Conservation (phyloP, 345 rosid genomes). For the Zanthoxylum bungeanum region DNA sequence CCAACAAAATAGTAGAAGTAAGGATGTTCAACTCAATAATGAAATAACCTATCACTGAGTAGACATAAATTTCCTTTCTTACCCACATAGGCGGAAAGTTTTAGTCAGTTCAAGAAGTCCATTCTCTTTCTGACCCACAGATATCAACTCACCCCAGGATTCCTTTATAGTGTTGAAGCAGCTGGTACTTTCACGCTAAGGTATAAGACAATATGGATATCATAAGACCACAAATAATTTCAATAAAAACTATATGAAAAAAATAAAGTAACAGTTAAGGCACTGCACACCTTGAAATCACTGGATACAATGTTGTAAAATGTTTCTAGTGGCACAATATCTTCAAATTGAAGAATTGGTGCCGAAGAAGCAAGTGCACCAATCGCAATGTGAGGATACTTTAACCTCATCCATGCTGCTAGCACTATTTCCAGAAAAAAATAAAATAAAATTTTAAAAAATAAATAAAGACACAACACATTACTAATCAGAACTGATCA, state of each 20-base stretch:
- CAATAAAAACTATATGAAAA: background rate
- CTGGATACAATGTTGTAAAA: constrained; percentile 83
- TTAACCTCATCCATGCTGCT: constrained; percentile 98
- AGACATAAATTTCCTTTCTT: constrained; percentile 21
- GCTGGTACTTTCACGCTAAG: constrained; percentile 80
- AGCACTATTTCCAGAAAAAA: constrained; percentile 60
- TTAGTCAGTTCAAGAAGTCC: constrained; percentile 65
- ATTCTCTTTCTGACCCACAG: constrained; percentile 61
- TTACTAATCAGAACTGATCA: no score
- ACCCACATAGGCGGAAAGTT: constrained; percentile 76
- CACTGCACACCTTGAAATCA: constrained; percentile 57
- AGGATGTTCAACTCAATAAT: background rate
- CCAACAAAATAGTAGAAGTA: background rate
- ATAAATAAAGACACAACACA: background rate
- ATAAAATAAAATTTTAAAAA: background rate
- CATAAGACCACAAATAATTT: background rate
- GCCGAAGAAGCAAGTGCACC: constrained; percentile 96
- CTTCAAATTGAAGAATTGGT: constrained; percentile 91
- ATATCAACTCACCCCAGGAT: constrained; percentile 61
- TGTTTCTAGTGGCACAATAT: constrained; percentile 78
- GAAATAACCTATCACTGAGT: background rate
- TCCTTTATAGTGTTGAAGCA: constrained; percentile 76
- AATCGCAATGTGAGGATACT: constrained; percentile 85
- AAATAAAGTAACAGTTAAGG: background rate
- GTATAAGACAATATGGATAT: background rate